These are phyloP conservation scores for Rhynchospora breviuscula DNA, from an alignment of 176 grass and related monocot species.

Conservation along the genomic window DNA sequence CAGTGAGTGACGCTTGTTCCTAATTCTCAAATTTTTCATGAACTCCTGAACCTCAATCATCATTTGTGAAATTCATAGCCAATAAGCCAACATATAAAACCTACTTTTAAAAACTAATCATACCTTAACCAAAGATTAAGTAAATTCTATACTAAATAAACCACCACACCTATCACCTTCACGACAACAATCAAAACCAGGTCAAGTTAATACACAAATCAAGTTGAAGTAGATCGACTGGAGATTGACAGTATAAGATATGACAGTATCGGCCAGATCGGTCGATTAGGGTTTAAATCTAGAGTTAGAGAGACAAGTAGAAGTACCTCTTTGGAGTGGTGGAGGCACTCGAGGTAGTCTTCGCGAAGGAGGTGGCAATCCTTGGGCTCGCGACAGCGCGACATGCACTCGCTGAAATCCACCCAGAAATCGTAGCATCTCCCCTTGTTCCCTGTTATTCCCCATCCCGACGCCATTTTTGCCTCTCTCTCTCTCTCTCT, in stretches of 20 bases:
- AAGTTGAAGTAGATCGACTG: neutral
- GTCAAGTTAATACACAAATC: neutral
- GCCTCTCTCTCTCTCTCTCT: constrained; percentile 1
- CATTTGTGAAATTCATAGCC: neutral
- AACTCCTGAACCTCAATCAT: neutral
- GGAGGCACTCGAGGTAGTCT: constrained; percentile 98
- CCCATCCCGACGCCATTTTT: constrained; percentile 92
- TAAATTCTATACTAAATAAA: neutral
- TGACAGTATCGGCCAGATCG: neutral
- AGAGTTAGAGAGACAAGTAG: neutral
- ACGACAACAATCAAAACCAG: neutral
- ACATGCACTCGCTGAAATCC: constrained; percentile 99
- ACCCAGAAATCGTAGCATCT: constrained; percentile 99
- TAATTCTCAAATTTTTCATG: neutral
- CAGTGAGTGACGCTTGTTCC: neutral
- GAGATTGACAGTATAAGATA: neutral
- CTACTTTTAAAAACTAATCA: neutral
- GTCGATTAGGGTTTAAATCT: neutral
- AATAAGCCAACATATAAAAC: neutral
- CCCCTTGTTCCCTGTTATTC: constrained; percentile 96
- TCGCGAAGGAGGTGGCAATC: constrained; percentile 92
- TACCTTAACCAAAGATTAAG: neutral
- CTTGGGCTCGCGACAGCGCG: constrained; percentile 79
- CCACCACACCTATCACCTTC: neutral
- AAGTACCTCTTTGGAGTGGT: constrained; percentile 90